These are phyloP conservation scores for California macrophylla DNA, from an alignment of 441 rosid species.

Conservation along the genomic window DNA sequence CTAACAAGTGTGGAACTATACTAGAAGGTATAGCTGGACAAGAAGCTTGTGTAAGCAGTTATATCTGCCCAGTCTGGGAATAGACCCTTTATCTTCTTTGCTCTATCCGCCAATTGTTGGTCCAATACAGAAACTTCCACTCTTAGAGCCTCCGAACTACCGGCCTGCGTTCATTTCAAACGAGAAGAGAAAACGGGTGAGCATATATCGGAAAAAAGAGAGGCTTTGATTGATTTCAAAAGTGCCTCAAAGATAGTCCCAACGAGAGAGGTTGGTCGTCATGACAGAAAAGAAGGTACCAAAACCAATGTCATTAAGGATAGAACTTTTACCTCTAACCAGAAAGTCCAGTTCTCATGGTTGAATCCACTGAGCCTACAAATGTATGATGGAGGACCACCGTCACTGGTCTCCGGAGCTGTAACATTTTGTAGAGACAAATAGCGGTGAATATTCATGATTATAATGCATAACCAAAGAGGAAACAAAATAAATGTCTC, in stretches of 20 bases:
- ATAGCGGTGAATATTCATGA: neutral
- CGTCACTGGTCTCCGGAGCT: constrained; percentile 59
- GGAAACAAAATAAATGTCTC: constrained; percentile 4
- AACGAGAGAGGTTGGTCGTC: neutral
- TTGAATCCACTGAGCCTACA: constrained; percentile 68
- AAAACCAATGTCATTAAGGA: neutral
- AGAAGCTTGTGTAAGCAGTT: constrained; percentile 53
- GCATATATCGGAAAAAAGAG: neutral
- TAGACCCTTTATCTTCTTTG: constrained; percentile 48
- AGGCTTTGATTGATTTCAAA: neutral
- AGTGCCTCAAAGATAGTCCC: neutral
- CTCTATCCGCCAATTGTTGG: constrained; percentile 49
- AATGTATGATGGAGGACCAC: constrained; percentile 79
- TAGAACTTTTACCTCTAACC: constrained; percentile 64
- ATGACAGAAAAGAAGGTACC: neutral
- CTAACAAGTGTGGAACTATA: constrained; percentile 2
- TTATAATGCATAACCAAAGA: neutral
- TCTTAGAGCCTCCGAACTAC: constrained; percentile 37
- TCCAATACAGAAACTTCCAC: constrained; percentile 76
- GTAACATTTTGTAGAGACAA: constrained; percentile 20
- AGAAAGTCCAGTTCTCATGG: constrained; percentile 72
- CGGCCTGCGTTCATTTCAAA: constrained; percentile 34
- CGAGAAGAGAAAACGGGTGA: constrained; percentile 13
- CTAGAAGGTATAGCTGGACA: constrained; percentile 61
- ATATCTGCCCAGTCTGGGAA: constrained; percentile 88